A percentile compares a stretch with the other conserved stretches of the same genome.
phyloP scores from a whole-genome alignment of 2,329 filamentous ascomycete genomes.

The Ceratocystis alfenasii region DNA sequence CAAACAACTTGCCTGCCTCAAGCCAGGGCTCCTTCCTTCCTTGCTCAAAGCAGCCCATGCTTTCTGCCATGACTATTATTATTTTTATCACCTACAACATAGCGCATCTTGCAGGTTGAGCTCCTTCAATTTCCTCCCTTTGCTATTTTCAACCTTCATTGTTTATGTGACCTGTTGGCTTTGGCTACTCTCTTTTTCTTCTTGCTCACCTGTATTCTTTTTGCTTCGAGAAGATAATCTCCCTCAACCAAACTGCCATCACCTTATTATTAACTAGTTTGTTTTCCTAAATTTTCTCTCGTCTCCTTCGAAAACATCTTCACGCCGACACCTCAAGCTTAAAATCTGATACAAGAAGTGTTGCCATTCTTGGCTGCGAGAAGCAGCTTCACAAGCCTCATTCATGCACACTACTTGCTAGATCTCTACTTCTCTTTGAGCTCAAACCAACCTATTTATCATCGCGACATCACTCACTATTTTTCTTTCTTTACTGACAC shows the following conservation, averaged over 20 bases:
- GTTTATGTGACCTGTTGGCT: not conserved
- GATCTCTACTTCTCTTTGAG: not conserved
- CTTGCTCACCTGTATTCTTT: not conserved
- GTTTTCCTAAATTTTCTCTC: not conserved
- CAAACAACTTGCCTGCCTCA: not conserved
- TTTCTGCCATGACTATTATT: not conserved
- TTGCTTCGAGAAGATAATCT: not conserved
- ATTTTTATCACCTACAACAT: slow-evolving; percentile 8
- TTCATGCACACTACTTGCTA: not conserved
- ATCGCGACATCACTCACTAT: not conserved
- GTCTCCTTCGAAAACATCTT: not conserved
- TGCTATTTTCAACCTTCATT: slow-evolving; percentile 1
- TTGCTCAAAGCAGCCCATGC: not conserved
- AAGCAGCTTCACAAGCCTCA: not conserved
- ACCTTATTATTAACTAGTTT: not conserved
- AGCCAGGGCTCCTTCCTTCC: not conserved
- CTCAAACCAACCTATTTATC: not conserved
- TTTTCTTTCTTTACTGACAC: not conserved
- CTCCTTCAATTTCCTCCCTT: slow-evolving; percentile 13
- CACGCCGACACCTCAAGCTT: not conserved
- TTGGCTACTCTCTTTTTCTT: not conserved
- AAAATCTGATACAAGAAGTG: not conserved
- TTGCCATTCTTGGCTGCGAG: not conserved
- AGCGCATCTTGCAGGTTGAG: slow-evolving; percentile 1
- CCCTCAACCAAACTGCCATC: not conserved